Conservation (phyloP, 768 basidiomycete species). For the Leccinellum albellum region DNA sequence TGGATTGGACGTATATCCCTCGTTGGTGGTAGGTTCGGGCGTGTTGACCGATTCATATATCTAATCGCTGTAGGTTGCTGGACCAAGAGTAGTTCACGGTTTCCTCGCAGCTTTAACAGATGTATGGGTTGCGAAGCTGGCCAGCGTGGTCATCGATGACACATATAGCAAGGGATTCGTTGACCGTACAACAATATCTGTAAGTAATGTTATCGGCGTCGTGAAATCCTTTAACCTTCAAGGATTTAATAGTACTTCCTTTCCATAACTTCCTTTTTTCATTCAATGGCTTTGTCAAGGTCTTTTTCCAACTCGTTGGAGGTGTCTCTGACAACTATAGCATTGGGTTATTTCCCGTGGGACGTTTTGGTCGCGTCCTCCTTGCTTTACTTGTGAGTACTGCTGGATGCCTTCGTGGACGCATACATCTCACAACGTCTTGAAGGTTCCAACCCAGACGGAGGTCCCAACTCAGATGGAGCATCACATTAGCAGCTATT, state of each 20-base stretch:
- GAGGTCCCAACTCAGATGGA: conserved; percentile 27
- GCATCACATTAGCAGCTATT: conserved; percentile 63
- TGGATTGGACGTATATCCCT: conserved; percentile 46
- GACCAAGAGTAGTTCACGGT: conserved; percentile 77
- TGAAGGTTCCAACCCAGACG: conserved; percentile 29
- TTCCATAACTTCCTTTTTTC: conserved; percentile 83
- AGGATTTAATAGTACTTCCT: conserved; percentile 58
- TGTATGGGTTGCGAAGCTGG: conserved; percentile 62
- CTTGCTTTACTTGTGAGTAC: conserved; percentile 19
- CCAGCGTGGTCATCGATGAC: conserved; percentile 53
- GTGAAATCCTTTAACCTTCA: neutral
- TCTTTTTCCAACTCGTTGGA: conserved; percentile 93
- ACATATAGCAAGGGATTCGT: conserved; percentile 34
- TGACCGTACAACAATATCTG: conserved; percentile 47
- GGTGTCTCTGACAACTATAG: conserved; percentile 76
- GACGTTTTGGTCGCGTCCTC: conserved; percentile 34
- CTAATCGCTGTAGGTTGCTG: conserved; percentile 48
- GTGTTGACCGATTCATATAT: neutral
- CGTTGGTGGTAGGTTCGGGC: conserved; percentile 56
- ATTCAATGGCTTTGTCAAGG: conserved; percentile 77
- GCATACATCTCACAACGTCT: conserved; percentile 30
- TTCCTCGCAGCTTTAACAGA: conserved; percentile 77
- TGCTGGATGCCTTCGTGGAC: neutral
- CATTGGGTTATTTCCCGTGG: conserved; percentile 79
- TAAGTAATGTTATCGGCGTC: conserved; percentile 38